Conservation (phyloP, 805 yeast genomes). For the Naumovozyma dairenensis region DNA sequence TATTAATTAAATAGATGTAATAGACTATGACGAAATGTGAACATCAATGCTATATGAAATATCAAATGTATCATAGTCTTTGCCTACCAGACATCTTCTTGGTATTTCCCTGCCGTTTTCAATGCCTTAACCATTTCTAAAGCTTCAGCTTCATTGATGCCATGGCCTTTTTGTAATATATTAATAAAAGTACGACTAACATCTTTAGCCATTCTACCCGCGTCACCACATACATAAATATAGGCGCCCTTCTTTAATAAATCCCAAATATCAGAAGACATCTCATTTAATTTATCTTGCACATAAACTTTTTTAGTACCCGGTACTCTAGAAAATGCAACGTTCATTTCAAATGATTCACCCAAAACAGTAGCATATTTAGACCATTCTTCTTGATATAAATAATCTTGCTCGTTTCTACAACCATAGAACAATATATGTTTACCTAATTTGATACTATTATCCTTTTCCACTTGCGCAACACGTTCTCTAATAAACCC, state of each 20-base stretch:
- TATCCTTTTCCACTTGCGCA: conserved; percentile 36
- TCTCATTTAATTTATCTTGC: conserved; percentile 61
- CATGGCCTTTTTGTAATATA: conserved; percentile 54
- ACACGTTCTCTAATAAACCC: conserved; percentile 87
- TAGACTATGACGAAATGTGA: too few species aligned
- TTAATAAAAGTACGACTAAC: conserved; percentile 62
- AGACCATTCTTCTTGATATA: conserved; percentile 87
- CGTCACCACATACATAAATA: conserved; percentile 96
- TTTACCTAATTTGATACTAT: conserved; percentile 48
- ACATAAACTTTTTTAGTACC: conserved; percentile 60
- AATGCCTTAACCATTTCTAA: conserved; percentile 66
- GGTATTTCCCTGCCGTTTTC: conserved; percentile 80
- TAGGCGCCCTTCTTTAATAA: conserved; percentile 67
- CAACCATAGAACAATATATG: conserved; percentile 79
- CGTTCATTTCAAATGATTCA: conserved; percentile 53
- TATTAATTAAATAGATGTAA: neutral
- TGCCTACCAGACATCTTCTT: conserved; percentile 91
- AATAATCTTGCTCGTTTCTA: conserved; percentile 74
- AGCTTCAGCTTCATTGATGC: conserved; percentile 58
- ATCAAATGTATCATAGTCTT: neutral
- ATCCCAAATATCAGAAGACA: conserved; percentile 33
- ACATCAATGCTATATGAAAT: neutral
- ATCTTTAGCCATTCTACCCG: conserved; percentile 89
- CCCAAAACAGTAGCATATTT: conserved; percentile 54
- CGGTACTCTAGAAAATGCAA: conserved; percentile 78